Conservation (phyloP, 1,139 yeast genomes). For the Lizanozyma gosingica region DNA sequence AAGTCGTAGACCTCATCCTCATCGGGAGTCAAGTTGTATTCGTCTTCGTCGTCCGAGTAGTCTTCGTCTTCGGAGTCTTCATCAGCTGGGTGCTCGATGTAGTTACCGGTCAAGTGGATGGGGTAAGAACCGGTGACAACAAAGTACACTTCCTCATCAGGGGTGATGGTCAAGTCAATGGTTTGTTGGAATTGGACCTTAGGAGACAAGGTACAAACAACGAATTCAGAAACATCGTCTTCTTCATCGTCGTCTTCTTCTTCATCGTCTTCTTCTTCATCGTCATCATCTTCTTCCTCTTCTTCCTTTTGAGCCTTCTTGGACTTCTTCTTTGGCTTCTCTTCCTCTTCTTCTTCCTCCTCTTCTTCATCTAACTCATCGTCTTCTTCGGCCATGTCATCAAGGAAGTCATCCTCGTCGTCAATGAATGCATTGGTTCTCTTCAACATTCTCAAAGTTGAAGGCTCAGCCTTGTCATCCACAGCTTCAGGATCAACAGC, state of each 20-base stretch:
- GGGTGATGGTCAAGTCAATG: constrained; percentile 79
- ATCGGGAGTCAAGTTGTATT: constrained; percentile 84
- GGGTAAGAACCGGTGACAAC: constrained; percentile 95
- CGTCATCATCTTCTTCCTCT: constrained; percentile 40
- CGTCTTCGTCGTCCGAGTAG: constrained; percentile 41
- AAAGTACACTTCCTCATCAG: constrained; percentile 90
- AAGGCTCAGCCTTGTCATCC: constrained; percentile 75
- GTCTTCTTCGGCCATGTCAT: constrained; percentile 34
- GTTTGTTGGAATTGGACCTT: constrained; percentile 80
- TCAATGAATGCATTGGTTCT: constrained; percentile 47
- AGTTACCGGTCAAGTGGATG: constrained; percentile 88
- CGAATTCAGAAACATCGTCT: constrained; percentile 61
- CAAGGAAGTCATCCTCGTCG: constrained; percentile 37
- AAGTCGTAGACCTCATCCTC: constrained; percentile 76
- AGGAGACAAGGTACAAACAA: constrained; percentile 88
- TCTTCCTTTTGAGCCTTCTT: constrained; percentile 22
- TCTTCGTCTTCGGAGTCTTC: constrained; percentile 49
- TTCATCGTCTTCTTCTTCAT: constrained; percentile 48
- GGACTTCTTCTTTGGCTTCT: constrained; percentile 14
- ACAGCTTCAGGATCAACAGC: constrained; percentile 84
- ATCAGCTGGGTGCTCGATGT: constrained; percentile 88
- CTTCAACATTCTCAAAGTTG: constrained; percentile 84
- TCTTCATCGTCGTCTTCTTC: constrained; percentile 49
- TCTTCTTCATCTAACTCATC: constrained; percentile 46
- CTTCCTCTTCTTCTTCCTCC: constrained; percentile 39